Conservation (phyloP, 805 yeast genomes). For the Candida stauntonica region DNA sequence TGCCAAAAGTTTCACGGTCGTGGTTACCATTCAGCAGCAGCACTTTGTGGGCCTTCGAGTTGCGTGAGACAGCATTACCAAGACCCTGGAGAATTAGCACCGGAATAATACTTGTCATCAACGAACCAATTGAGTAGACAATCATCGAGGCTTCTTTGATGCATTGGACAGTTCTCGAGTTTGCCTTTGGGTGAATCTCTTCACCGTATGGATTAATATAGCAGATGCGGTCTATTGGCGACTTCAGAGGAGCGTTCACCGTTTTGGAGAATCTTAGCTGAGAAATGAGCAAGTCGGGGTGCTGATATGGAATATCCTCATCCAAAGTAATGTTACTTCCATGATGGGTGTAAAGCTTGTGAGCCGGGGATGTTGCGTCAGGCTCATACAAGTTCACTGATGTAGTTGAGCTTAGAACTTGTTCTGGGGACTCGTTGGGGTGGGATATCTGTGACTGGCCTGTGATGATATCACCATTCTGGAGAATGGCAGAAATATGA, state of each 20-base stretch:
- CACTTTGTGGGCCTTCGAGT: conserved; percentile 41
- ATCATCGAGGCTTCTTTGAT: conserved; percentile 49
- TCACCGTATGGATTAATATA: conserved; percentile 87
- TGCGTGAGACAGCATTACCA: conserved; percentile 50
- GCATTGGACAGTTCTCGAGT: conserved; percentile 51
- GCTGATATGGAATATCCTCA: conserved; percentile 67
- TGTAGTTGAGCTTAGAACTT: conserved; percentile 13
- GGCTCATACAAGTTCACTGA: conserved; percentile 18
- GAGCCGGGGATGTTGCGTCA: no score
- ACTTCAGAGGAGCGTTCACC: conserved; percentile 54
- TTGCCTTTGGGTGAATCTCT: conserved; percentile 75
- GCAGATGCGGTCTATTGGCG: conserved; percentile 69
- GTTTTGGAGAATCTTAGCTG: conserved; percentile 71
- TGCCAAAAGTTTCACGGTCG: conserved; percentile 77
- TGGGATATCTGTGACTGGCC: conserved; percentile 95
- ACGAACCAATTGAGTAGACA: conserved; percentile 79
- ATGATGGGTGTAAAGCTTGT: conserved; percentile 1
- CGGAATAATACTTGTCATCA: conserved; percentile 85
- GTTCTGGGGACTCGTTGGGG: conserved; percentile 42
- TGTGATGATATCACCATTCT: conserved; percentile 67
- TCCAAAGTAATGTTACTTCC: conserved; percentile 8
- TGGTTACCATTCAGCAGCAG: conserved; percentile 66
- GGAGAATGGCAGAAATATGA: conserved; percentile 74
- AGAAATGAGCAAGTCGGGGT: conserved; percentile 70
- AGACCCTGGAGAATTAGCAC: conserved; percentile 69